A percentile compares a stretch with the other conserved stretches of the same genome.
phyloP scores from a whole-genome alignment of 2,329 filamentous ascomycete genomes.

The Xylaria polymorpha region DNA sequence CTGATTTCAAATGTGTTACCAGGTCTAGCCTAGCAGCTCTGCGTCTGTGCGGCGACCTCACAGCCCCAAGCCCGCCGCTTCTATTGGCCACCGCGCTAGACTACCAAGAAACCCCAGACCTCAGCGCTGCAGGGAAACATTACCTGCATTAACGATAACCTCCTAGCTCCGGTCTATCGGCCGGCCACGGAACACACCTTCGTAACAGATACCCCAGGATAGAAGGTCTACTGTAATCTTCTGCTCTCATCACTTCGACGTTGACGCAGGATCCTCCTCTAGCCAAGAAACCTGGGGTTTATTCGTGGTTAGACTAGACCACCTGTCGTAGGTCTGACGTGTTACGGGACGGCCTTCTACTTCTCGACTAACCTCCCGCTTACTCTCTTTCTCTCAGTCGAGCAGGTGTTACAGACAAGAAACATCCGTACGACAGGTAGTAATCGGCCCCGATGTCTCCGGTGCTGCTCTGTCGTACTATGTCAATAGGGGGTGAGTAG shows the following conservation, averaged over 20 bases:
- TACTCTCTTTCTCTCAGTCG: not conserved
- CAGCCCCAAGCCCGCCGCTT: not conserved
- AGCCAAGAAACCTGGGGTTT: not conserved
- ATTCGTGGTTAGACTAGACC: slow-evolving; percentile 4
- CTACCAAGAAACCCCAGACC: slow-evolving; percentile 3
- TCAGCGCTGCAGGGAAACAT: not conserved
- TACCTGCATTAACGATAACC: slow-evolving; percentile 6
- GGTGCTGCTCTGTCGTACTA: not conserved
- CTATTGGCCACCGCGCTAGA: not conserved
- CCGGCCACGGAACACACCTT: not conserved
- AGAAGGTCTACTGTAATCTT: not conserved
- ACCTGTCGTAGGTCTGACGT: slow-evolving; percentile 9
- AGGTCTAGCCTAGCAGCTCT: not conserved
- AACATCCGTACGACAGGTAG: not conserved
- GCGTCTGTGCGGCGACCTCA: slow-evolving; percentile 1
- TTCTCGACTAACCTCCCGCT: not conserved
- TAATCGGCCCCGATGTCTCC: slow-evolving; percentile 2
- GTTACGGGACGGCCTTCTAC: not conserved
- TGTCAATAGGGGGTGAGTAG: not conserved
- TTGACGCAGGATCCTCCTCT: not conserved
- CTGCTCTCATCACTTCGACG: not conserved
- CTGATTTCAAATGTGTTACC: slow-evolving; percentile 8
- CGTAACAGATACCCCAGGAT: slow-evolving; percentile 1
- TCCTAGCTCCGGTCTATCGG: not conserved
- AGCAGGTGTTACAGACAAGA: slow-evolving; percentile 4